phyloP scores from a whole-genome alignment of 768 basidiomycete genomes.

The Hirschioporus abietinus region DNA sequence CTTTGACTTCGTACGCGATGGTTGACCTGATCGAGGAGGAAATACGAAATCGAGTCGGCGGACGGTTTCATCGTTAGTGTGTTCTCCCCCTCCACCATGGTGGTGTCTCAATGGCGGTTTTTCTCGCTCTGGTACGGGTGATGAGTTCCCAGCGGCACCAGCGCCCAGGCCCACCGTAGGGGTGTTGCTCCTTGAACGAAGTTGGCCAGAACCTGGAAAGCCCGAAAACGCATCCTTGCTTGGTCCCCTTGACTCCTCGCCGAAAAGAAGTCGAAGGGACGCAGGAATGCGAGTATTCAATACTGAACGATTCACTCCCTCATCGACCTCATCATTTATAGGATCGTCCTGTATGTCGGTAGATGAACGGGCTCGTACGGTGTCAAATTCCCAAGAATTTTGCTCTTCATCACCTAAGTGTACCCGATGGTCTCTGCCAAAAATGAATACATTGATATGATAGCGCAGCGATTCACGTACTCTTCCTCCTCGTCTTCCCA shows the following conservation, averaged over 20 bases:
- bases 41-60: conserved; percentile 51
- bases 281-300: conserved; percentile 57
- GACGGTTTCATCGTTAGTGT: conserved; percentile 37
- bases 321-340: conserved; percentile 13
- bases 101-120: conserved; percentile 26
- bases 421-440: conserved; percentile 1
- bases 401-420: conserved; percentile 24
- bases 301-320: conserved; percentile 31
- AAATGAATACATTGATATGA: background rate
- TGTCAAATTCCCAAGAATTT: conserved; percentile 75
- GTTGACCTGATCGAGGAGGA: conserved; percentile 32
- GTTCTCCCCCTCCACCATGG: conserved; percentile 20
- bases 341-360: conserved; percentile 8
- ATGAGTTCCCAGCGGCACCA: background rate
- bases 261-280: conserved; percentile 76
- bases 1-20: conserved; percentile 28
- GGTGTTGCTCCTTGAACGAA: background rate
- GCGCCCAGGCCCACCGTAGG: background rate
- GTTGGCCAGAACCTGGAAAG: conserved; percentile 11
- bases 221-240: conserved; percentile 29
- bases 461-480: conserved; percentile 24
- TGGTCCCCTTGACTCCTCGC: conserved; percentile 44
- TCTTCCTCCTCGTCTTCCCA: conserved; percentile 70
- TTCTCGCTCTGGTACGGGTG: conserved; percentile 30
- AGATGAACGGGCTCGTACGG: conserved; percentile 43